A percentile compares a stretch with the other conserved stretches of the same genome.
These are phyloP conservation scores for Exophiala bonariae DNA, from an alignment of 2,329 filamentous ascomycete species.

Conservation along the genomic window DNA sequence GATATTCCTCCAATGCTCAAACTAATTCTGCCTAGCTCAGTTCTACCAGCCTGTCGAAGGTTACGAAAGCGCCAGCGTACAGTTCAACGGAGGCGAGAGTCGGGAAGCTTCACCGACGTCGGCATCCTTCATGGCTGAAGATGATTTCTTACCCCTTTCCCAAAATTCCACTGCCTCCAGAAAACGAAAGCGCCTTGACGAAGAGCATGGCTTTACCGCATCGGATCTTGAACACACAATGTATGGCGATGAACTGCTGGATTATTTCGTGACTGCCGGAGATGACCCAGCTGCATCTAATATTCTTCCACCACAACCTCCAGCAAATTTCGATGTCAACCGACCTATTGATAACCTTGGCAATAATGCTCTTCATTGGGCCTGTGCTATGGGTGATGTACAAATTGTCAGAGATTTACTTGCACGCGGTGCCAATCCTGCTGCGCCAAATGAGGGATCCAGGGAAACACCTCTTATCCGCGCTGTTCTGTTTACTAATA, in stretches of 20 bases:
- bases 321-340: constrained; percentile 82
- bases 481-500: constrained; percentile 94
- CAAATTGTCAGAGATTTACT: constrained; percentile 88
- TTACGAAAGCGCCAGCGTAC: constrained; percentile 62
- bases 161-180: constrained; percentile 58
- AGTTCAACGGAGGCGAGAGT: constrained; percentile 74
- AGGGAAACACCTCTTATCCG: constrained; percentile 94
- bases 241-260: constrained; percentile 89
- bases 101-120: constrained; percentile 80
- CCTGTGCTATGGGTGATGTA: constrained; percentile 93
- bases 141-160: constrained; percentile 71
- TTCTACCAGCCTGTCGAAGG: constrained; percentile 55
- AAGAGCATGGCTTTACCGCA: constrained; percentile 43
- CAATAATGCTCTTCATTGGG: constrained; percentile 95
- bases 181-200: constrained; percentile 77
- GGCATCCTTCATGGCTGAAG: constrained; percentile 81
- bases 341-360: constrained; percentile 90
- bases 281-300: constrained; percentile 67
- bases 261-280: constrained; percentile 90
- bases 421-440: constrained; percentile 74
- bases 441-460: constrained; percentile 70
- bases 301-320: constrained; percentile 69
- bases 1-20: neutral
- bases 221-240: constrained; percentile 81
- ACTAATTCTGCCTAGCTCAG: constrained; percentile 12